Base-by-base conservation (phyloP, 169 alveolate genomes). In the Cryptosporidium xiaoi region DNA sequence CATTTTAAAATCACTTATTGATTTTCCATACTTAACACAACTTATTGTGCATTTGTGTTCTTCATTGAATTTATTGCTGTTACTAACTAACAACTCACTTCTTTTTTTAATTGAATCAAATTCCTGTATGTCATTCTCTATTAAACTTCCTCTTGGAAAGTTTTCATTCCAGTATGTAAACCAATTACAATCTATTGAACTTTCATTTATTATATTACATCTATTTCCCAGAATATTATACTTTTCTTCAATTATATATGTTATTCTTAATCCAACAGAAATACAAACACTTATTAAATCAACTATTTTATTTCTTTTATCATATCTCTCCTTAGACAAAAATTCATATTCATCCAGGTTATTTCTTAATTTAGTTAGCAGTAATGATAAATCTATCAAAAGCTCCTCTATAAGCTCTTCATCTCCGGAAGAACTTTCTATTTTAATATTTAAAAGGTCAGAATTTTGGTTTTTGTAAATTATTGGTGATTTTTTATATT, bases 111-210 rank as follows among this genome's bases (percentile, higher is more conserved):
- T 46, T 36, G 27, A 51, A 27, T 62, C n/a, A 36, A 77, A 77
- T 56, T 62, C 77, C 15, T 62, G 50, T 62, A 40, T 77, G 7
- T 77, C 87, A 44, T 44, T 62, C 31, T 34, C 24, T 33, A 62
- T 15, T 18, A 33, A 34, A 27, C 6, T 60, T 12, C 27, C 56
- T 48, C 51, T 77, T 15, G 71, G 64, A 24, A 60, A 44, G 34
- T 77, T 62, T 48, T 77, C 69, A 60, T 62, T 77, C 87, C 87
- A 77, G 64, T 77, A 77, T 8, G 65, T 44, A 24, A 77, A 77
- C 87, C 87, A 77, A 64, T 29, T 77, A 33, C 55, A 77, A 40
- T 62, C 34, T 60, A 77, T 29, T 27, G 71, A 77, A 62, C 46
- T 40, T 20, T 27, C 64, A 60, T 20, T 77, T 27, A 77, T 44